phyloP scores from a whole-genome alignment of 345 rosid genomes.

The Populus deltoides region DNA sequence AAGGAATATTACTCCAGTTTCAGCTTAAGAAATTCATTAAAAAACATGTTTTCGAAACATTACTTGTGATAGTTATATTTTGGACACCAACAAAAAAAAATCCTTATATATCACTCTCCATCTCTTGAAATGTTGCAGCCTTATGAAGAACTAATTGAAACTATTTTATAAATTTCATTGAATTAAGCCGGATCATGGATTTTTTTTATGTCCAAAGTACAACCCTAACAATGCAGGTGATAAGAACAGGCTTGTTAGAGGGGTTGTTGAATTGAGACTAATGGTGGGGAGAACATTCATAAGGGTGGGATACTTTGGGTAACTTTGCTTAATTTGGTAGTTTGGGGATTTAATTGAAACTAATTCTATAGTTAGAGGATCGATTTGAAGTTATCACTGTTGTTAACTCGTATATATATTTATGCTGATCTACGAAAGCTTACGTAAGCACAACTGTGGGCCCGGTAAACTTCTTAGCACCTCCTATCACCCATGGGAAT shows the following conservation, averaged over 20 bases:
- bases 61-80: background rate
- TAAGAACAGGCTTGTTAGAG: background rate
- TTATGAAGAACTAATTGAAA: too few relatives aligned
- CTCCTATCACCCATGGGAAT: background rate
- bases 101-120: background rate
- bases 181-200: background rate
- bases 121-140: background rate
- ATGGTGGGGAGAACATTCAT: background rate
- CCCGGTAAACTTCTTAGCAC: background rate
- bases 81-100: background rate
- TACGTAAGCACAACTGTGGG: background rate
- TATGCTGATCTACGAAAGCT: background rate
- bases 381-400: background rate
- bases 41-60: background rate
- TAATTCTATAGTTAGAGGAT: background rate
- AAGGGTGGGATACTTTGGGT: background rate
- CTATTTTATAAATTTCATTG: background rate
- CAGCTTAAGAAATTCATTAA: background rate
- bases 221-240: background rate
- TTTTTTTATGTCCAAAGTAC: background rate
- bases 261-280: background rate
- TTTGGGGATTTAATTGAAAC: background rate
- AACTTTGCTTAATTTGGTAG: background rate
- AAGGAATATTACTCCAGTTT: background rate
- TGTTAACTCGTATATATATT: background rate